A percentile compares a stretch with the other conserved stretches of the same genome.
Conservation (phyloP, 306 rosid genomes). For the Vigna nakashimae region DNA sequence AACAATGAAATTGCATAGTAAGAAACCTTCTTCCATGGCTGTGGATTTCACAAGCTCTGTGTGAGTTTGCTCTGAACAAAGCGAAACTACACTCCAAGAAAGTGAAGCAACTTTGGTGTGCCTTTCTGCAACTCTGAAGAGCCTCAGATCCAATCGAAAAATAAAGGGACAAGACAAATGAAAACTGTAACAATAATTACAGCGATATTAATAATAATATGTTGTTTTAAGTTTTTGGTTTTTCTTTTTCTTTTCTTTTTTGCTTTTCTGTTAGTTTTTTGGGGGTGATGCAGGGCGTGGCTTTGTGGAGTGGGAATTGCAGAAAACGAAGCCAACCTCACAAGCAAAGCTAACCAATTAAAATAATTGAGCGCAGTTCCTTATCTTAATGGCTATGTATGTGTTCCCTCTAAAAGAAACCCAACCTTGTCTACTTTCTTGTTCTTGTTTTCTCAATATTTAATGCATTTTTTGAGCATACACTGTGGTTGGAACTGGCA, state of each 20-base stretch:
- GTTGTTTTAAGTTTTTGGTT: slow-evolving; percentile 1
- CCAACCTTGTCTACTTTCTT: slow-evolving; percentile 38
- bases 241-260: background rate
- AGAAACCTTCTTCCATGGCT: slow-evolving; percentile 62
- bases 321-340: slow-evolving; percentile 50
- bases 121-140: slow-evolving; percentile 55
- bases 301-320: slow-evolving; percentile 42
- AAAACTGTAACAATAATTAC: slow-evolving; percentile 38
- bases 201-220: slow-evolving; percentile 32
- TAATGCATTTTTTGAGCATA: slow-evolving; percentile 30
- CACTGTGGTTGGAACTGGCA: background rate
- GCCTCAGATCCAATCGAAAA: slow-evolving; percentile 91
- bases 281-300: slow-evolving; percentile 34
- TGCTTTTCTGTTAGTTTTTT: slow-evolving; percentile 42
- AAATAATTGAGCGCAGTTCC: slow-evolving; percentile 43
- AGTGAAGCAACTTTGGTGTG: slow-evolving; percentile 62
- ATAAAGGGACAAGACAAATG: slow-evolving; percentile 47
- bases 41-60: slow-evolving; percentile 31
- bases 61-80: slow-evolving; percentile 6
- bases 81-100: slow-evolving; percentile 45
- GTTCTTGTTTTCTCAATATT: slow-evolving; percentile 40
- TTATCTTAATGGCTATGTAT: slow-evolving; percentile 49
- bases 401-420: slow-evolving; percentile 48
- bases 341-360: slow-evolving; percentile 54
- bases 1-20: slow-evolving; percentile 48